Percentiles rank a stretch among this genome's conserved stretches.
phyloP scores from a whole-genome alignment of 495 filamentous ascomycete species.

The Ramalina peruviana region DNA sequence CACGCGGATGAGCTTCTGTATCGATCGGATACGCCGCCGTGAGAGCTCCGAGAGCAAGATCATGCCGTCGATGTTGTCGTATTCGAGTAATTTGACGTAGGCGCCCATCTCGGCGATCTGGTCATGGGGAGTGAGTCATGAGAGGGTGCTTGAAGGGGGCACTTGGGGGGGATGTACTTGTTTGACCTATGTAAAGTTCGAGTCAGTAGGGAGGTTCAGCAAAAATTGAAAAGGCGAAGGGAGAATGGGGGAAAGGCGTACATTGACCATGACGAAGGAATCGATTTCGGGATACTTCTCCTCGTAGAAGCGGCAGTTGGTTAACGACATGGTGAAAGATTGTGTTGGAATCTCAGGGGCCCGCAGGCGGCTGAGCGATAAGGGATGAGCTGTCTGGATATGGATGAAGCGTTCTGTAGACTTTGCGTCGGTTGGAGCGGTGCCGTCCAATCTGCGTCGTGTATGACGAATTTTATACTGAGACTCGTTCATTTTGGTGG shows the following conservation, averaged over 20 bases:
- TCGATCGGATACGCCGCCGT: constrained; percentile 89
- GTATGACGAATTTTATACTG: no score
- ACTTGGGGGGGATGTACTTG: constrained; percentile 42
- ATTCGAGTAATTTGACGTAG: constrained; percentile 97
- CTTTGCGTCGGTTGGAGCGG: no score
- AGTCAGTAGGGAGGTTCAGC: constrained; percentile 6
- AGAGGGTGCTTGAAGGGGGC: constrained; percentile 3
- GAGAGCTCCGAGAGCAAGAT: constrained; percentile 94
- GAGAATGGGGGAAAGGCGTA: no score
- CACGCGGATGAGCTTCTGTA: constrained; percentile 96
- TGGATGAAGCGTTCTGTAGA: no score
- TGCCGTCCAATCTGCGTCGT: no score
- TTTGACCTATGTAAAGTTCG: constrained; percentile 37
- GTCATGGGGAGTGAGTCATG: constrained; percentile 10
- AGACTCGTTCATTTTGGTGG: no score
- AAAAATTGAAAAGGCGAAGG: no score
- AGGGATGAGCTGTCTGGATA: no score
- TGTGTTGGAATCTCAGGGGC: neutral
- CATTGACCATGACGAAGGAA: constrained; percentile 98
- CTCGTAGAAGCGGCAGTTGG: constrained; percentile 97
- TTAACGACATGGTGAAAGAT: constrained; percentile 68
- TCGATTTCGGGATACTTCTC: constrained; percentile 97
- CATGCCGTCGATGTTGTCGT: constrained; percentile 99
- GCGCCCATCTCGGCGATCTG: constrained; percentile 99
- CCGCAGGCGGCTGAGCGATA: no score